Conservation (phyloP, 2,329 filamentous ascomycete species). For the Ascocoryne sarcoides region DNA sequence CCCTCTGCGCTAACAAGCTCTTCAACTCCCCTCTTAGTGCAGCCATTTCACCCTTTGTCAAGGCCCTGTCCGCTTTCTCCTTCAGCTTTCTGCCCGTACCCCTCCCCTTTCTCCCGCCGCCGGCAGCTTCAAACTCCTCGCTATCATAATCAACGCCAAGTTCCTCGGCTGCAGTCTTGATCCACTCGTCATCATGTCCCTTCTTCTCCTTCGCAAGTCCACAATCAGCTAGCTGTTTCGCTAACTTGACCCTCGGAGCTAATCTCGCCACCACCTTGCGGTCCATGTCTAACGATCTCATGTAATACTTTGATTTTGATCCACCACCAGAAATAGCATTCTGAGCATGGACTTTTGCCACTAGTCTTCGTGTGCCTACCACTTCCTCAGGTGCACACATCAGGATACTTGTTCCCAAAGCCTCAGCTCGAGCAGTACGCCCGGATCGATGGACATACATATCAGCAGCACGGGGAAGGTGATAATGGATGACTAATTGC, state of each 20-base stretch:
- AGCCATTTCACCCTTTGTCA: conserved; percentile 67
- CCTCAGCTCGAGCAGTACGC: conserved; percentile 77
- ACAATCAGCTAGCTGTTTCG: conserved; percentile 82
- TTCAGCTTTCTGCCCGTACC: conserved; percentile 67
- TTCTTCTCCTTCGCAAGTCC: conserved; percentile 80
- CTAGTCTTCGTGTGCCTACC: conserved; percentile 69
- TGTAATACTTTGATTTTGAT: conserved; percentile 52
- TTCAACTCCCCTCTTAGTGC: conserved; percentile 64
- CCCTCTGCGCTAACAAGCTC: conserved; percentile 57
- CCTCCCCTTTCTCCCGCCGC: conserved; percentile 53
- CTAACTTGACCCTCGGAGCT: conserved; percentile 66
- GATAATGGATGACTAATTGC: conserved; percentile 88
- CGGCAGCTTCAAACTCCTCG: conserved; percentile 65
- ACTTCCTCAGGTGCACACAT: conserved; percentile 91
- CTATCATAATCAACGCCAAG: conserved; percentile 90
- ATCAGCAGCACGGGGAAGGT: conserved; percentile 84
- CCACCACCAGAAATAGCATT: conserved; percentile 33
- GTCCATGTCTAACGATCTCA: conserved; percentile 77
- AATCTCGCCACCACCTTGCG: conserved; percentile 67
- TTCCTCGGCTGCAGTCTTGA: conserved; percentile 79
- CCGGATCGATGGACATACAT: conserved; percentile 94
- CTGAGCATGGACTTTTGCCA: conserved; percentile 76
- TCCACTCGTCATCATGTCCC: conserved; percentile 74
- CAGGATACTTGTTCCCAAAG: conserved; percentile 71
- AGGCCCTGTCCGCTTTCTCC: conserved; percentile 57